These are phyloP conservation scores for Sphagnurus paluster DNA, from an alignment of 1,284 basidiomycete genomes.

Conservation along the genomic window DNA sequence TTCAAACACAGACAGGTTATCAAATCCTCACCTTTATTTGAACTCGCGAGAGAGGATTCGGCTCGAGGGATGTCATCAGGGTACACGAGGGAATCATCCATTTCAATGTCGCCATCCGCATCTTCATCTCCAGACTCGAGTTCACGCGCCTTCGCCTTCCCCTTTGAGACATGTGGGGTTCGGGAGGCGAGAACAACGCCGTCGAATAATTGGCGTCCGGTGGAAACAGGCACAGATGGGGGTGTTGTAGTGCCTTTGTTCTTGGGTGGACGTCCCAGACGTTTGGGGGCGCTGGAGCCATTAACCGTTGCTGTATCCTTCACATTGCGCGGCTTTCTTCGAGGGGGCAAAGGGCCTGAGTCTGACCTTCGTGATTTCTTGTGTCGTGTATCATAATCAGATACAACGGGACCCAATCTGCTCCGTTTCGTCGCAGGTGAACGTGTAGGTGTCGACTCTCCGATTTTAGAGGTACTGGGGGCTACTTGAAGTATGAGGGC, in stretches of 20 bases:
- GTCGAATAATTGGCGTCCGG: conserved; percentile 19
- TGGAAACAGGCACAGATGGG: conserved; percentile 4
- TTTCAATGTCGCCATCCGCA: conserved; percentile 12
- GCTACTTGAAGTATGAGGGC: conserved; percentile 9
- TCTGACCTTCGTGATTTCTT: conserved; percentile 19
- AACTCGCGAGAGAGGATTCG: conserved; percentile 21
- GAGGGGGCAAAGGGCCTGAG: conserved; percentile 10
- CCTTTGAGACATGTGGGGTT: conserved; percentile 3
- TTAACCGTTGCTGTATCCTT: background rate
- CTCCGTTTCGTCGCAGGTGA: conserved; percentile 10
- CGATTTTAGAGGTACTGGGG: conserved; percentile 4
- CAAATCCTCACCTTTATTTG: conserved; percentile 20
- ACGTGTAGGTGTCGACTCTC: background rate
- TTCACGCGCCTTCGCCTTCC: conserved; percentile 10
- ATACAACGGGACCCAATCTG: conserved; percentile 13
- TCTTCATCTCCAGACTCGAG: conserved; percentile 6
- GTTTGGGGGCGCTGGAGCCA: conserved; percentile 4
- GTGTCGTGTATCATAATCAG: conserved; percentile 25
- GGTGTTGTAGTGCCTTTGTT: background rate
- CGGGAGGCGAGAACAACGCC: conserved; percentile 15
- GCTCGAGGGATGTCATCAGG: background rate
- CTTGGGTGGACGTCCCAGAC: conserved; percentile 9
- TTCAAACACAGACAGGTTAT: background rate
- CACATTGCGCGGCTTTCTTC: conserved; percentile 5
- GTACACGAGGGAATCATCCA: conserved; percentile 5